phyloP scores from a whole-genome alignment of 306 rosid species.

The Pyrus communis region DNA sequence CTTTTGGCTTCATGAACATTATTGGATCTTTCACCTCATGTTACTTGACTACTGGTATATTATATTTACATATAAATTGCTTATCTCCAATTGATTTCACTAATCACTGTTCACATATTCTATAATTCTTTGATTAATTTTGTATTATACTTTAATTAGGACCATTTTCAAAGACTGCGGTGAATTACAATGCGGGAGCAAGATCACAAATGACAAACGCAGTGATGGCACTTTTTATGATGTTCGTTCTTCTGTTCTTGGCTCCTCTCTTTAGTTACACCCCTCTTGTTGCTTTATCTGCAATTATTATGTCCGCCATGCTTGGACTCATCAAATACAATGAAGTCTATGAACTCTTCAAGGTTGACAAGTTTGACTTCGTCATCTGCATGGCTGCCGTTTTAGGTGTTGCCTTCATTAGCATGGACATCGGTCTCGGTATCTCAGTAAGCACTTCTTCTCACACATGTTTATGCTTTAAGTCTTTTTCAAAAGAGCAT shows the following conservation, averaged over 20 bases:
- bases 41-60: conserved; percentile 80
- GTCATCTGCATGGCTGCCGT: conserved; percentile 61
- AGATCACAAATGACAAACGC: conserved; percentile 59
- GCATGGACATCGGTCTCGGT: conserved; percentile 68
- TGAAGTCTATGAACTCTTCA: conserved; percentile 42
- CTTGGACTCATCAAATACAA: conserved; percentile 52
- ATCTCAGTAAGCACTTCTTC: conserved; percentile 49
- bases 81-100: neutral
- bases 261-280: conserved; percentile 81
- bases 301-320: conserved; percentile 81
- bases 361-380: conserved; percentile 82
- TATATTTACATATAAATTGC: neutral
- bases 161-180: conserved; percentile 94
- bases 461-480: neutral
- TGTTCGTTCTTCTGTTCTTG: conserved; percentile 45
- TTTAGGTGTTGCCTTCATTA: conserved; percentile 44
- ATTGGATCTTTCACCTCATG: conserved; percentile 80
- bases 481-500: neutral
- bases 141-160: conserved; percentile 26
- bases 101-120: neutral
- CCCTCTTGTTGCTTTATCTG: conserved; percentile 73
- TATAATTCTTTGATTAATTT: neutral
- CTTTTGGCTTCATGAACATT: conserved; percentile 82
- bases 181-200: conserved; percentile 76
- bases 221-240: conserved; percentile 48